Evolutionary conservation across 306 rosid species (phyloP), one percentile per base, ranked within the genome.

Genomic region (Vigna trinervia): DNA sequence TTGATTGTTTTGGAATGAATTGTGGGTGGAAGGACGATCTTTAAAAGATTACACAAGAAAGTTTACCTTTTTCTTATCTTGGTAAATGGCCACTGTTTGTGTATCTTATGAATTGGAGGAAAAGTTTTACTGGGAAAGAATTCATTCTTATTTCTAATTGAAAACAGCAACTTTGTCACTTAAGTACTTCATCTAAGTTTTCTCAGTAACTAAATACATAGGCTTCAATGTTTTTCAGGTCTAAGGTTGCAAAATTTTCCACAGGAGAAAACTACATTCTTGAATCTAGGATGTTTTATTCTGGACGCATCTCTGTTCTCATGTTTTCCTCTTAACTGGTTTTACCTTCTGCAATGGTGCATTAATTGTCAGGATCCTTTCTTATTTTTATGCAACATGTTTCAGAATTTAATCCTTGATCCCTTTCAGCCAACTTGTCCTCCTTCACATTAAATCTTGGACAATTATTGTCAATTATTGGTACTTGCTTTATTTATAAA

Each of bases 331-430:
- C 30, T 64, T 8, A 39, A 32, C 4, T 10, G 51, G 51, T 39
- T 64, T 11, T 36, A 17, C 19, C 15, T 71, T 77, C 45, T 54
- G 62, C 34, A 76, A 72, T 58, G 45, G 61, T 47, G 46, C 61
- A 52, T 52, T 61, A 43, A 59, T 75, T 76, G 63, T 34, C 17
- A 12, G 19, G 54, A 17, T n/a, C 69, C 52, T 36, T 36, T 34
- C 15, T 20, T 52, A 15, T 43, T 9, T 62, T 62, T 12, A n/a
- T 28, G 50, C 43, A 2, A 28, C 8, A 23, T 19, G 38, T 67
- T 12, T 56, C 15, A 12, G 23, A n/a, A 17, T 53, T 65, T 58
- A 15, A 41, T 65, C 0, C 5, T 71, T 53, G 75, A 53, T 52
- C 61, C 19, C 5, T 5, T 57, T 54, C 17, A 1, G 6, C 12